These are phyloP conservation scores for Psophocarpus tetragonolobus DNA, from an alignment of 306 rosid genomes.

Conservation along the genomic window DNA sequence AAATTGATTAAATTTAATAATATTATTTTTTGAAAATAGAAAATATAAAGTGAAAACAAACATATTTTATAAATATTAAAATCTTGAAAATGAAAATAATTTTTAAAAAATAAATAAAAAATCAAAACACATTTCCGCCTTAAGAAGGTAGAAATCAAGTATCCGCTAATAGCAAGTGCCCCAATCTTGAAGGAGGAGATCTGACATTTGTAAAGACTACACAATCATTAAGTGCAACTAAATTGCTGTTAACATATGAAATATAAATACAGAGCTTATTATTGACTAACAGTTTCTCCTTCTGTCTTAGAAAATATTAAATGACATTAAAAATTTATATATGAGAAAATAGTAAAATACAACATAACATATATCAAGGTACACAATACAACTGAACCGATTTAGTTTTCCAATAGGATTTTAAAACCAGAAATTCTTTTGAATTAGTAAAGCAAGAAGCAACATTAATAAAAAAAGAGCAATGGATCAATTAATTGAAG, in stretches of 20 bases:
- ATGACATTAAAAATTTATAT: background rate
- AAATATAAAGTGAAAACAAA: too few relatives aligned
- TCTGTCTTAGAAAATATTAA: background rate
- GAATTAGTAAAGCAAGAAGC: conserved; percentile 15
- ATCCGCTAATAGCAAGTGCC: background rate
- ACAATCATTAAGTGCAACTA: background rate
- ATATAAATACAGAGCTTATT: background rate
- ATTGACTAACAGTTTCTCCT: background rate
- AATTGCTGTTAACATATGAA: background rate
- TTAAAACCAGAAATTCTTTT: background rate
- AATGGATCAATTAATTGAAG: conserved; percentile 33
- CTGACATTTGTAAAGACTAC: background rate
- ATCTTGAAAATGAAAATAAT: too few relatives aligned
- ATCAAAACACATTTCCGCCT: too few relatives aligned
- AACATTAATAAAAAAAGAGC: conserved; percentile 29
- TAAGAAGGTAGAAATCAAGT: too few relatives aligned
- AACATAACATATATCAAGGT: background rate
- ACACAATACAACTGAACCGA: background rate
- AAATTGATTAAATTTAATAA: too few relatives aligned
- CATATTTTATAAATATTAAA: too few relatives aligned
- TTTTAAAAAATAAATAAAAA: too few relatives aligned
- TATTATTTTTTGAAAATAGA: too few relatives aligned
- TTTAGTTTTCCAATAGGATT: background rate
- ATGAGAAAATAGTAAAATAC: background rate
- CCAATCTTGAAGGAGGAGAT: background rate